Base-by-base conservation (phyloP, 352 stramenopile species). In the Globisporangium nodosum region DNA sequence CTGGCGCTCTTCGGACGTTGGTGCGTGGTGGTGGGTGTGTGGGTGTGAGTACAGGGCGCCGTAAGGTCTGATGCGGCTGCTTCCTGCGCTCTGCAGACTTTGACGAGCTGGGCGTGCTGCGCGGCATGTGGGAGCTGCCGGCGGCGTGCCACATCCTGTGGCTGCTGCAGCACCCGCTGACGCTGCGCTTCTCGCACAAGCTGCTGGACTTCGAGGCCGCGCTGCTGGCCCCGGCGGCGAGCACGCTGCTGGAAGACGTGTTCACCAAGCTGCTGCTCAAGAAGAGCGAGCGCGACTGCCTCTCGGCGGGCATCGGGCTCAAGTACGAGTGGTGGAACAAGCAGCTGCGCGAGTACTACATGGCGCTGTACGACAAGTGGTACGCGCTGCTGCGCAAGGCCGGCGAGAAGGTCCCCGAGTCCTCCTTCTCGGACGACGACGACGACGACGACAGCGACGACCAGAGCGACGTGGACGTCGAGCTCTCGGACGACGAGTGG, bases 291-390 rank as follows among this genome's bases (percentile, higher is more conserved):
- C 79, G 85, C 33, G 77, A 82, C 30, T 89, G 78, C 56, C 58
- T 92, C n/a, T 78, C 71, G 20, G 74, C 79, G 40, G 85, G 85
- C 18, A 81, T 92, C 35, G 82, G 83, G 2, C 81, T 94, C 48
- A 87, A 90, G 70, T 94, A 94, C 61, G 81, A 91, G 64, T 92
- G 82, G 82, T 94, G 85, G 85, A 91, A 88, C 72, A 90, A 92
- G 61, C 85, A 92, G 56, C 67, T 94, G 58, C 76, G 78, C 9
- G 76, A 88, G 58, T 89, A 92, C 69, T 94, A 92, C 68, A 73
- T 86, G 57, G 73, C 74, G 45, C 70, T 90, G 68, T 94, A 94
- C 68, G 71, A 88, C 60, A 88, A 90, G 52, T 90, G 77, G 82
- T 90, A 89, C 59, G 73, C 78, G 42, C 67, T 92, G 57, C 63